Evolutionary conservation across 331 rosid genomes (phyloP).

Genomic region (Quercus lobata): DNA sequence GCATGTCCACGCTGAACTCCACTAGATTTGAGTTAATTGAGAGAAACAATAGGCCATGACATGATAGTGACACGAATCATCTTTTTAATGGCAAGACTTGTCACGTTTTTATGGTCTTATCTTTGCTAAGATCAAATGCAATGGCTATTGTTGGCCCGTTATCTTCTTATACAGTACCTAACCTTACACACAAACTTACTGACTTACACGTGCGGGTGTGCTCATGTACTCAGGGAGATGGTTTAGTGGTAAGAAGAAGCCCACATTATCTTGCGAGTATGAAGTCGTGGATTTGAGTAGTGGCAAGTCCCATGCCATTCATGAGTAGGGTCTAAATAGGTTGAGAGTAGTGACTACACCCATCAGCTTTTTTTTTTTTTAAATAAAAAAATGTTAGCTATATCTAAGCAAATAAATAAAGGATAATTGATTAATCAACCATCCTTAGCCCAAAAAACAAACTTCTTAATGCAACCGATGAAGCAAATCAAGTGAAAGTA

Average conservation of each 20-base stretch:
- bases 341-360: accelerated
- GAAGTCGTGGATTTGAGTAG: too few species aligned
- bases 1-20: neutral
- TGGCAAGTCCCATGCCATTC: too few species aligned
- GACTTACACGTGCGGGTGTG: too few species aligned
- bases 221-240: too few species aligned
- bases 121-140: too few species aligned
- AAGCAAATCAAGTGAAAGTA: neutral
- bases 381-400: neutral
- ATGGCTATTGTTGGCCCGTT: too few species aligned
- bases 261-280: accelerated
- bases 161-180: too few species aligned
- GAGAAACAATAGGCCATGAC: neutral
- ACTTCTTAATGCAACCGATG: neutral
- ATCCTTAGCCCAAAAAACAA: too few species aligned
- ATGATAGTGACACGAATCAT: neutral
- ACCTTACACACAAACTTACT: neutral
- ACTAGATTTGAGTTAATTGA: neutral
- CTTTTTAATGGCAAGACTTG: neutral
- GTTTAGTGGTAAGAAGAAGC: too few species aligned
- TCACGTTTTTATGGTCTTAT: too few species aligned
- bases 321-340: too few species aligned
- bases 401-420: neutral
- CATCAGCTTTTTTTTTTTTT: accelerated
- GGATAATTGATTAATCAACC: too few species aligned